Evolutionary conservation across 306 rosid species (phyloP), one percentile per base, ranked within the genome.

Genomic region (Cicer yamashitae): DNA sequence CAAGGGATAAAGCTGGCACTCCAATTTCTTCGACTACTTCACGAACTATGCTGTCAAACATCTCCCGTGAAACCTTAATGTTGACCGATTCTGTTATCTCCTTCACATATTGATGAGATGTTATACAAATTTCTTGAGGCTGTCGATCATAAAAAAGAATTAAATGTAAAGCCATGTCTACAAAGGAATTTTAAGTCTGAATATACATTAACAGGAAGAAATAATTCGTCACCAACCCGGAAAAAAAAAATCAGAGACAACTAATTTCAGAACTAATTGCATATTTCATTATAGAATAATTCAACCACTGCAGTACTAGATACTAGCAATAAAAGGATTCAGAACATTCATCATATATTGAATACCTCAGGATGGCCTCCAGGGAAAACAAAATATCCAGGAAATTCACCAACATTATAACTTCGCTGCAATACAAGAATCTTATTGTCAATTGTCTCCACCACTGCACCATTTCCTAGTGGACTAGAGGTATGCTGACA

Each of bases 321-420:
- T 38, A 70, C 64, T 50, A 68, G 37, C 51, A 59, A 63, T 20
- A 59, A 81, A 66, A 44, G 46, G 30, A 61, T 17, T 44, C 11
- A n/a, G 18, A 6, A 38, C 70, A 56, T 68, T 41, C 1, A 7
- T 74, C 77, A 65, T 47, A 22, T 38, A 58, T 63, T 53, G 54
- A 63, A 76, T 91, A 94, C 96, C 98, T 94, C 97, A 6, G 97
- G 97, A 83, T 94, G 98, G 73, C 98, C 98, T 67, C 98, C 97
- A 0, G 98, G 98, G 81, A 94, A 94, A 47, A 91, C 96, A 82
- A 87, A 94, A 88, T 85, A 83, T 80, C 96, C 96, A 66, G 98
- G 96, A 84, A 89, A 91, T 87, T 94, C 98, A 75, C 96, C 97
- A 20, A 91, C 97, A 81, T 91, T 89, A 70, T 79, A 82, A 86